A percentile compares a stretch with the other conserved stretches of the same genome.
Conservation (phyloP, 2,329 filamentous ascomycete genomes). For the Diaporthe batatas region DNA sequence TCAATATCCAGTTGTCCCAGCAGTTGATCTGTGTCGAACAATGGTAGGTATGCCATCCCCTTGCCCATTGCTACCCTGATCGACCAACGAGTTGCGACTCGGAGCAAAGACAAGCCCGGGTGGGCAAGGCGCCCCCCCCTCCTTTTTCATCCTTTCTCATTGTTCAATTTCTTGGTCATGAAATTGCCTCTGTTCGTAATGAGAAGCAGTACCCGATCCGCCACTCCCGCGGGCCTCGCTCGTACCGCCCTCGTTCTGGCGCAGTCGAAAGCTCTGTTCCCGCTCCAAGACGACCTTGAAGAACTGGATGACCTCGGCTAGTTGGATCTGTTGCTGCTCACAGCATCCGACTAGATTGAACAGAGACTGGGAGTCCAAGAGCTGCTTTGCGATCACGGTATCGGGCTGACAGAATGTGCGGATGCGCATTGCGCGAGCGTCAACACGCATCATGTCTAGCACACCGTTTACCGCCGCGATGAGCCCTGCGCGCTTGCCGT, state of each 20-base stretch:
- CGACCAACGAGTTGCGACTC: not conserved
- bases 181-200: conserved; percentile 19
- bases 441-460: conserved; percentile 64
- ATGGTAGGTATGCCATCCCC: no score
- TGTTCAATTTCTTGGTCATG: conserved; percentile 32
- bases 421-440: conserved; percentile 65
- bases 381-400: conserved; percentile 68
- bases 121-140: not conserved
- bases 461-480: conserved; percentile 60
- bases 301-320: conserved; percentile 66
- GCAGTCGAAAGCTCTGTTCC: conserved; percentile 51
- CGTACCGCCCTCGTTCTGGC: conserved; percentile 24
- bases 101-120: not conserved
- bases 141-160: no score
- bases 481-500: conserved; percentile 61
- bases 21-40: not conserved
- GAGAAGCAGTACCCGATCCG: conserved; percentile 32
- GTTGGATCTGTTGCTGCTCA: conserved; percentile 58
- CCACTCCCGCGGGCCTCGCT: conserved; percentile 13
- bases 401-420: conserved; percentile 72
- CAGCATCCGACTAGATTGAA: conserved; percentile 63
- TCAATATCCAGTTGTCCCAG: not conserved
- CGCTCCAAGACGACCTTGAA: conserved; percentile 67
- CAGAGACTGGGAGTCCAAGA: conserved; percentile 65
- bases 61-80: not conserved